Evolutionary conservation across 2,329 filamentous ascomycete genomes (phyloP), one percentile per base, ranked within the genome.

Genomic region (Nemania sp.): DNA sequence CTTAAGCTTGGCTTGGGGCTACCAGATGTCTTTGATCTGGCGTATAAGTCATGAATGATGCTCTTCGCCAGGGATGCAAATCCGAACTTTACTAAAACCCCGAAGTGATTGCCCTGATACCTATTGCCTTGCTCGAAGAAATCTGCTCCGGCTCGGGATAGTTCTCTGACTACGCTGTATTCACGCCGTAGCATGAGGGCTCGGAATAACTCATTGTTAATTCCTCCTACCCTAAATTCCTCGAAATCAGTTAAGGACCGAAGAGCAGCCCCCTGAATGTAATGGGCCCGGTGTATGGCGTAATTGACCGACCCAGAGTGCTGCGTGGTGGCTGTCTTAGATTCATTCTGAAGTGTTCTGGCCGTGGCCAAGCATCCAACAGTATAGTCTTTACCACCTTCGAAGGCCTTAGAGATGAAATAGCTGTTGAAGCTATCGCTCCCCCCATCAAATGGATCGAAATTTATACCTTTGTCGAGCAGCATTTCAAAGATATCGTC

Each of bases 401-500:
- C 7, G 34, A 39, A 55, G 29, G 53, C 53, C 17, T 5, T 21
- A 4, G 47, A 7, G 13, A 55, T 29, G 34, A 48, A 43, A 20
- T 29, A 13, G 9, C 25, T 35, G 18, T 3, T 20, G 40, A 6
- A 9, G 7, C 17, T 17, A 11, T 20, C 12, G 21, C n/a, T 34
- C 17, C 13, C 6, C 15, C 21, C 18, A 21, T 6, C n/a, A 6
- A 17, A 32, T 34, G 37, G 49, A 43, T 52, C 49, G 15, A 42
- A 32, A 6, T 52, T 4, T 15, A 32, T 52, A 3, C 21, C 21
- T n/a, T 45, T 46, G 29, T 54, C 2, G 12, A 45, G 11, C 25
- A 55, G 10, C 46, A 56, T 50, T 50, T 56, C 54, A 1, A 56
- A n/a, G 21, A 56, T 56, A 29, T 56, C 54, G n/a, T 56, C 45